phyloP scores from a whole-genome alignment of 139 green algal species.

The Coccomyxa sp. region DNA sequence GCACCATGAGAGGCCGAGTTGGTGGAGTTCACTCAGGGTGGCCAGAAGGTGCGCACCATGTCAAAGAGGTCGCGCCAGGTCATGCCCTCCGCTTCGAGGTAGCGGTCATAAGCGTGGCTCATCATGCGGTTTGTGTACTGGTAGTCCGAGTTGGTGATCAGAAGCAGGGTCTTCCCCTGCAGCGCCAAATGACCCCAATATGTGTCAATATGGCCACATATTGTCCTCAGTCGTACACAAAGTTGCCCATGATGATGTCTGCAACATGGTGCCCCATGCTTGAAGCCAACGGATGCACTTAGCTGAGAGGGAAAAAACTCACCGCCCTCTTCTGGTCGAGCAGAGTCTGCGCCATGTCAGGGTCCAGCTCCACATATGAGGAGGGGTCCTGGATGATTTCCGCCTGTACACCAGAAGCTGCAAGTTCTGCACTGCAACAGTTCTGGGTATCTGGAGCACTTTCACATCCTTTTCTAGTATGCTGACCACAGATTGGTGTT shows the following conservation, averaged over 20 bases:
- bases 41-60: constrained; percentile 55
- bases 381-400: constrained; percentile 86
- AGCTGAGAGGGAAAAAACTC: neutral
- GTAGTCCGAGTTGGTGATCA: constrained; percentile 93
- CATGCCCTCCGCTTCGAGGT: constrained; percentile 62
- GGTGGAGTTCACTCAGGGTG: too few species aligned
- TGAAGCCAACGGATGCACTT: neutral
- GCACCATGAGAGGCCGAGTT: too few species aligned
- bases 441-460: too few species aligned
- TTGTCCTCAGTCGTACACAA: too few species aligned
- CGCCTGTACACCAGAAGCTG: constrained; percentile 13
- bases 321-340: constrained; percentile 78
- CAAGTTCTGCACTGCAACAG: too few species aligned
- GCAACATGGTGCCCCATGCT: neutral
- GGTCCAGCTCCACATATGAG: constrained; percentile 79
- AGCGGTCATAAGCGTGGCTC: constrained; percentile 78
- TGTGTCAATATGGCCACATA: too few species aligned
- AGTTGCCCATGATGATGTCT: too few species aligned
- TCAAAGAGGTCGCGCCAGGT: constrained; percentile 91
- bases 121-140: constrained; percentile 90
- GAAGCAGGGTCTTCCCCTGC: constrained; percentile 84
- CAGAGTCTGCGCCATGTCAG: constrained; percentile 78
- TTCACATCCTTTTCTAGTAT: too few species aligned
- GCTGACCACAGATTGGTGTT: too few species aligned
- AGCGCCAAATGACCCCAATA: constrained; percentile 1